A percentile compares a stretch with the other conserved stretches of the same genome.
Evolutionary conservation across 805 yeast genomes (phyloP).

Genomic region (Yamadazyma philogaea): DNA sequence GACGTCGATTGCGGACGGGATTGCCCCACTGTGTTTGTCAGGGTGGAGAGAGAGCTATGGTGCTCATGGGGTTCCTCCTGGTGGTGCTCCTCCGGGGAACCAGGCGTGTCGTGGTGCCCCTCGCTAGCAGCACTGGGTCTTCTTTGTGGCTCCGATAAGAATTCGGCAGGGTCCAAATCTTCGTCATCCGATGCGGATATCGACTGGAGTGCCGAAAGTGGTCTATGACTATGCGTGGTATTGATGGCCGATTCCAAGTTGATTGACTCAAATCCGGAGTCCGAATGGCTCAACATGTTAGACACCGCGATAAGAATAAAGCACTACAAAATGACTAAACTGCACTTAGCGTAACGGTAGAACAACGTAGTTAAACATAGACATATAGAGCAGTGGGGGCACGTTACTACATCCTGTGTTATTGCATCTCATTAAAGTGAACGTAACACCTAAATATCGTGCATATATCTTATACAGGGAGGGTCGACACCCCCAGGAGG

Average conservation of each 20-base stretch:
- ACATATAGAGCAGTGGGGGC: background rate
- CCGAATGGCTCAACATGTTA: constrained; percentile 3
- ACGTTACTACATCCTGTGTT: too few species aligned
- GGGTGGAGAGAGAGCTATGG: constrained; percentile 5
- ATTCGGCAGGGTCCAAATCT: constrained; percentile 26
- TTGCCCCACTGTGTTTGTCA: constrained; percentile 9
- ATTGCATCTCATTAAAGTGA: too few species aligned
- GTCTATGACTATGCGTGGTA: background rate
- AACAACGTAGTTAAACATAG: background rate
- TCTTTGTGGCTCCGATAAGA: constrained; percentile 14
- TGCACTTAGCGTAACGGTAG: background rate
- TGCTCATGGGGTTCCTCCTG: background rate
- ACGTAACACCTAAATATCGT: too few species aligned
- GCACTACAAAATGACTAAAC: background rate
- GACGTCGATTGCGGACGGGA: background rate
- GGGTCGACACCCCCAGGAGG: too few species aligned
- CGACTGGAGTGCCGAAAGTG: constrained; percentile 1
- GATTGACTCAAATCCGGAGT: constrained; percentile 14
- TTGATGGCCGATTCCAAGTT: constrained; percentile 13
- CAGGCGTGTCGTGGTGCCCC: constrained; percentile 13
- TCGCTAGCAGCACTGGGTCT: background rate
- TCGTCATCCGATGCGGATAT: constrained; percentile 11
- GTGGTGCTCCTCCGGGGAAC: background rate
- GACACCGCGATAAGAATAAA: background rate
- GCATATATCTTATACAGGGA: too few species aligned